Conservation (phyloP, 2,329 filamentous ascomycete species). For the Aspergillus jensenii region DNA sequence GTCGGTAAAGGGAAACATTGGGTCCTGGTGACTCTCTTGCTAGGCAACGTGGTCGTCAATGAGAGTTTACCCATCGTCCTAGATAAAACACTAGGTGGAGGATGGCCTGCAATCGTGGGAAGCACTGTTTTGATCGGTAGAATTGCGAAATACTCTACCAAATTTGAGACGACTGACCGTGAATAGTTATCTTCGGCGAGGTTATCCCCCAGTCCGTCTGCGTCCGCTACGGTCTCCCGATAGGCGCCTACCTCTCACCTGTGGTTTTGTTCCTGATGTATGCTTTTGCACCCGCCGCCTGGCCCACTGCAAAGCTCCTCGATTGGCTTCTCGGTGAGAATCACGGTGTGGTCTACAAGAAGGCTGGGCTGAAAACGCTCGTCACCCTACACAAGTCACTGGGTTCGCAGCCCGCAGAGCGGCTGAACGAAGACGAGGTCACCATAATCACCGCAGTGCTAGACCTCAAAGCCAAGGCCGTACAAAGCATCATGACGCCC, state of each 20-base stretch:
- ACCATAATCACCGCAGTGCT: constrained; percentile 97
- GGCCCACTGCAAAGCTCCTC: constrained; percentile 92
- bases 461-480: constrained; percentile 93
- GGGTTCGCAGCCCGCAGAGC: constrained; percentile 73
- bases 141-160: background rate
- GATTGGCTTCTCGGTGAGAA: constrained; percentile 92
- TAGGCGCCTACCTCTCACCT: constrained; percentile 90
- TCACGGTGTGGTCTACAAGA: constrained; percentile 96
- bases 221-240: constrained; percentile 91
- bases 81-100: constrained; percentile 88
- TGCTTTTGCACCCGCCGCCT: constrained; percentile 81
- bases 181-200: constrained; percentile 91
- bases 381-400: constrained; percentile 93
- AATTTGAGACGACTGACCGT: background rate
- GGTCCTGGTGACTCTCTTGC: constrained; percentile 92
- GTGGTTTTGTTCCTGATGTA: constrained; percentile 90
- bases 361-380: constrained; percentile 92
- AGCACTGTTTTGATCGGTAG: constrained; percentile 91
- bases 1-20: constrained; percentile 76
- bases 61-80: constrained; percentile 94
- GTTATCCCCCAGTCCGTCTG: constrained; percentile 94
- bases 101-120: constrained; percentile 88
- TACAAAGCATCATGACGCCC: constrained; percentile 95
- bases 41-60: constrained; percentile 97
- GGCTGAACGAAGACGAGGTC: constrained; percentile 94